phyloP scores from a whole-genome alignment of 1,284 basidiomycete genomes.

The Sphagnurus paluster region DNA sequence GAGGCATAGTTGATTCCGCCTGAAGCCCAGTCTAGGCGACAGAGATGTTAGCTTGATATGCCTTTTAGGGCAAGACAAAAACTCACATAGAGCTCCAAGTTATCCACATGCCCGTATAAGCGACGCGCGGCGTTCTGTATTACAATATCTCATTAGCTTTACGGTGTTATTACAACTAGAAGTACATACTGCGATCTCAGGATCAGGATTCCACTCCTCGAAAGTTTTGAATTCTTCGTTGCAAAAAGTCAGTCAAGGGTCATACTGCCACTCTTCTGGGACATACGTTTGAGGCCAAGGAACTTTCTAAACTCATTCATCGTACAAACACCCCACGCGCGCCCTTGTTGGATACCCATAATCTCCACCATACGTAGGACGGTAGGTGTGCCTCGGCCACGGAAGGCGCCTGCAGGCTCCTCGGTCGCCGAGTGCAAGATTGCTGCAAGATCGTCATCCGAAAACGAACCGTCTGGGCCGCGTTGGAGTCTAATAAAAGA shows the following conservation, averaged over 20 bases:
- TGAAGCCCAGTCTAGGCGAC: constrained; percentile 48
- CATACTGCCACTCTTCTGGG: too few species aligned
- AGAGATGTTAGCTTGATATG: not conserved
- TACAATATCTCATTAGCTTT: not conserved
- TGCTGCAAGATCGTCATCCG: constrained; percentile 31
- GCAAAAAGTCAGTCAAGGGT: not conserved
- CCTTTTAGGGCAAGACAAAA: not conserved
- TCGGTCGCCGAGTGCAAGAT: constrained; percentile 35
- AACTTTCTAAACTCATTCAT: constrained; percentile 63
- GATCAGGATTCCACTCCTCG: constrained; percentile 59
- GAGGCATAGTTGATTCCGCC: constrained; percentile 53
- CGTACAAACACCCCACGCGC: constrained; percentile 36
- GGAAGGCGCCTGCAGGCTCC: constrained; percentile 42
- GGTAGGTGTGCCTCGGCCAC: constrained; percentile 41
- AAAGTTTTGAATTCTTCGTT: constrained; percentile 40
- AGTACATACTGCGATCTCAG: constrained; percentile 39
- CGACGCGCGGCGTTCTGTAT: constrained; percentile 41
- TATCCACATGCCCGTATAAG: constrained; percentile 53
- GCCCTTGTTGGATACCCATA: constrained; percentile 44
- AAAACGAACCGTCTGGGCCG: constrained; percentile 20
- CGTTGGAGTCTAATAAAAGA: constrained; percentile 17
- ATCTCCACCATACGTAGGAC: constrained; percentile 47
- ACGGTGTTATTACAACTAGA: not conserved
- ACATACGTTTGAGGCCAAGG: constrained; percentile 43
- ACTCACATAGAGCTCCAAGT: constrained; percentile 51